A percentile compares a stretch with the other conserved stretches of the same genome.
phyloP scores from a whole-genome alignment of 1,139 yeast genomes.

The Diutina catenulata region DNA sequence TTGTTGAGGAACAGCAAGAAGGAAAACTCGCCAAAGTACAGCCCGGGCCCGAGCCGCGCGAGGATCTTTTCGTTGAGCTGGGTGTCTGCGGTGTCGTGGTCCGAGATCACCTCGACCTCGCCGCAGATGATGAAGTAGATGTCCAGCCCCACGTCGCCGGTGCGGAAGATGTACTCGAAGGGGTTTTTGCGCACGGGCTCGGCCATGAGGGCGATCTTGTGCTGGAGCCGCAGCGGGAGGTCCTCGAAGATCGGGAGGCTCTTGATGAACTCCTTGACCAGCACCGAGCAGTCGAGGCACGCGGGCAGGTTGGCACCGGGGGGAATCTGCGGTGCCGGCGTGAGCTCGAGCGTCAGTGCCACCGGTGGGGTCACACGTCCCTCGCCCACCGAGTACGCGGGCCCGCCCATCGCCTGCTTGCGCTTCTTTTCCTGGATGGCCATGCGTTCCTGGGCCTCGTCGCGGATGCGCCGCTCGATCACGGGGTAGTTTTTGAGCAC shows the following conservation, averaged over 20 bases:
- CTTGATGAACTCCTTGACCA: slow-evolving; percentile 35
- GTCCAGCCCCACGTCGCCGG: slow-evolving; percentile 50
- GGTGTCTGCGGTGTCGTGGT: slow-evolving; percentile 8
- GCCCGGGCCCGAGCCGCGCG: slow-evolving; percentile 51
- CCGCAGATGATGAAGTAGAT: slow-evolving; percentile 59
- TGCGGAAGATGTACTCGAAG: slow-evolving; percentile 47
- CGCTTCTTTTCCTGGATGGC: slow-evolving; percentile 53
- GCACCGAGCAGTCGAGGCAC: neutral
- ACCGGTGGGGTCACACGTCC: neutral
- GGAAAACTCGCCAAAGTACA: slow-evolving; percentile 71
- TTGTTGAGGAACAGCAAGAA: slow-evolving; percentile 40
- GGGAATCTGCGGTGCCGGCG: slow-evolving; percentile 2
- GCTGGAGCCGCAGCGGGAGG: slow-evolving; percentile 46
- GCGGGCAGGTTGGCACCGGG: no score
- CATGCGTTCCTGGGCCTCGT: slow-evolving; percentile 67
- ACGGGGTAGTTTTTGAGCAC: slow-evolving; percentile 52
- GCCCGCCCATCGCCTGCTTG: neutral
- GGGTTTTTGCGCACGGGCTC: slow-evolving; percentile 44
- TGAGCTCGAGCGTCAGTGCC: neutral
- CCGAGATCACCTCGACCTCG: slow-evolving; percentile 50
- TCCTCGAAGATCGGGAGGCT: slow-evolving; percentile 46
- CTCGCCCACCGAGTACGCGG: neutral
- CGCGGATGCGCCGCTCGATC: slow-evolving; percentile 57
- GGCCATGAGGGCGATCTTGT: slow-evolving; percentile 50
- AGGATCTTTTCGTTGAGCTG: slow-evolving; percentile 22